phyloP scores from a whole-genome alignment of 2,329 filamentous ascomycete genomes.

The Alternaria sp. region DNA sequence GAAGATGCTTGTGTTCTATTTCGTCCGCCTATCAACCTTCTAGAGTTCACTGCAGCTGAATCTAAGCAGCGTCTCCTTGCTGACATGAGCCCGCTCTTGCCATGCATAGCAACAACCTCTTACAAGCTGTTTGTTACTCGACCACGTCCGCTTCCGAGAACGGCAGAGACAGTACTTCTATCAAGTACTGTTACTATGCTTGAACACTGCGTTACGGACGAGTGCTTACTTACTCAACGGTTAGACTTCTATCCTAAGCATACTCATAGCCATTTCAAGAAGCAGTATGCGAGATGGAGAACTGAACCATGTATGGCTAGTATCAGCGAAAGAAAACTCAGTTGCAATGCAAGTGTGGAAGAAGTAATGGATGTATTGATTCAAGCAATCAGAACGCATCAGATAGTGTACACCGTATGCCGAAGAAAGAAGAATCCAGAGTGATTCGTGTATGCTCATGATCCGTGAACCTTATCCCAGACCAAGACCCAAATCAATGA shows the following conservation, averaged over 20 bases:
- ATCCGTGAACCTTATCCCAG: background rate
- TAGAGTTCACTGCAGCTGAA: background rate
- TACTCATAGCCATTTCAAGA: no score
- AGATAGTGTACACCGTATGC: background rate
- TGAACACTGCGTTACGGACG: background rate
- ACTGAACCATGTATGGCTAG: no score
- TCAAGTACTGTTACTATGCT: background rate
- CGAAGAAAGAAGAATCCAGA: background rate
- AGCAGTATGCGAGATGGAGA: no score
- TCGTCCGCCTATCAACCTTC: background rate
- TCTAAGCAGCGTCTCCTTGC: background rate
- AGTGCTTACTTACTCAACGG: background rate
- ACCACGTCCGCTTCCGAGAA: background rate
- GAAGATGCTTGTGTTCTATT: background rate
- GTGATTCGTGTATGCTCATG: constrained; percentile 9
- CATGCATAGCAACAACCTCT: background rate
- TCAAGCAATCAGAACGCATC: background rate
- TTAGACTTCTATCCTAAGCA: no score
- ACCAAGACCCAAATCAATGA: background rate
- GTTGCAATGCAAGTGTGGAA: background rate
- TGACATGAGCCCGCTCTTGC: background rate
- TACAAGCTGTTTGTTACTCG: background rate
- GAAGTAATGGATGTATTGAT: background rate
- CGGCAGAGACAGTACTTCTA: background rate
- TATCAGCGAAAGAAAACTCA: no score